phyloP scores from a whole-genome alignment of 2,329 filamentous ascomycete species.

The Pseudocercospora fijiensis region DNA sequence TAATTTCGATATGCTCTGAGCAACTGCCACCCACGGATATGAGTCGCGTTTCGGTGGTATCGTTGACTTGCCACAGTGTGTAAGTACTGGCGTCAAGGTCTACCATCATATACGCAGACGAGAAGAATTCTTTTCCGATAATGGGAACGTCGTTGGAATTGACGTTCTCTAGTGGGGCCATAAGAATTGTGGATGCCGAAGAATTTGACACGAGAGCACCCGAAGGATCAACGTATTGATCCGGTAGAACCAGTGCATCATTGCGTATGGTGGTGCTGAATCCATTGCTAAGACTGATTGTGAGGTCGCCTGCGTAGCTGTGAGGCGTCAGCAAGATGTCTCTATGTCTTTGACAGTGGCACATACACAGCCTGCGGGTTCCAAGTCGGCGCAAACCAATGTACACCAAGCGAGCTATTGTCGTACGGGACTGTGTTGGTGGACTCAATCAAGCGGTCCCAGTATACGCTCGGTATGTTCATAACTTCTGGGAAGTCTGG shows the following conservation, averaged over 20 bases:
- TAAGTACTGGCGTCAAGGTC: slow-evolving; percentile 10
- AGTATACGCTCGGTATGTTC: slow-evolving; percentile 18
- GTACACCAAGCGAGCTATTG: slow-evolving; percentile 8
- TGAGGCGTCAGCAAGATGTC: too few species aligned
- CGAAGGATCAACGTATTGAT: too few species aligned
- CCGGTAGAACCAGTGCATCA: too few species aligned
- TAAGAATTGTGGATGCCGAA: too few species aligned
- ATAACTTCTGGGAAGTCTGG: slow-evolving; percentile 21
- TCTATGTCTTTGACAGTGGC: slow-evolving; percentile 12
- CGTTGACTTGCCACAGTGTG: too few species aligned
- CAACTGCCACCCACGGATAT: slow-evolving; percentile 14
- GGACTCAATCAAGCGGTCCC: slow-evolving; percentile 6
- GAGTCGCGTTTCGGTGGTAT: slow-evolving; percentile 6
- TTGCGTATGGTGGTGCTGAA: too few species aligned
- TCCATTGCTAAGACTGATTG: too few species aligned
- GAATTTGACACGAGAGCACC: too few species aligned
- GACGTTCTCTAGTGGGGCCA: too few species aligned
- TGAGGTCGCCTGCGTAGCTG: too few species aligned
- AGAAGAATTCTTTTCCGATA: too few species aligned
- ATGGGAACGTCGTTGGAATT: too few species aligned
- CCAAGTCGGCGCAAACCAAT: slow-evolving; percentile 12
- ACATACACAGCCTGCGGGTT: slow-evolving; percentile 10
- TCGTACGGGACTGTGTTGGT: slow-evolving; percentile 8
- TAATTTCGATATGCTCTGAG: slow-evolving; percentile 3
- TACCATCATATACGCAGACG: slow-evolving; percentile 19